Base-by-base conservation (phyloP, 192 early-diverging fungal species). In the Fimicolochytrium jonesii region DNA sequence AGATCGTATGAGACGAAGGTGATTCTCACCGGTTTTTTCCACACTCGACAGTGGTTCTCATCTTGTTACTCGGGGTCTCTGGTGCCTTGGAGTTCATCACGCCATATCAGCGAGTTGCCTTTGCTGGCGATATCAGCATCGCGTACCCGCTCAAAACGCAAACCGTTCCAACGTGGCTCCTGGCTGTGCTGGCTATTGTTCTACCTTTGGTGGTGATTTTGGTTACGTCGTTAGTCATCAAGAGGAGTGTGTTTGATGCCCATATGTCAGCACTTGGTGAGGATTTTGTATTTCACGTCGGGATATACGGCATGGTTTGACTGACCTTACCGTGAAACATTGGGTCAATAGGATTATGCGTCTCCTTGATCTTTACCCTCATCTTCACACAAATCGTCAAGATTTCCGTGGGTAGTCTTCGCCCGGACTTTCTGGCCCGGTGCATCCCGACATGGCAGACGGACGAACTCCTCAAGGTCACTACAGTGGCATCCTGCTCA, bases 381-480 rank as follows among this genome's bases (percentile, higher is more conserved):
- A 56, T 67, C 20, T 53, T 69, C 35, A 69, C 67, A 10, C 67
- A 69, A 49, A 58, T 69, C 26, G 53, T 69, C 34, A 69, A 69
- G 56, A 44, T 69, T n/a, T 17, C 53, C 17, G 36, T 36, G 7
- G 67, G 67, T 20, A 31, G 55, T 17, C 28, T 69, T 23, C 67
- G 67, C 13, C 67, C 67, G 1, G 60, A 69, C 47, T 69, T 69
- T 35, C 56, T 69, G 0, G 60, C n/a, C 18, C 51, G 67, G 17
- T 69, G 67, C 50, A 22, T 36, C 10, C 67, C 67, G 33, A 44
- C 53, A 9, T 48, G 34, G 1, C 48, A 26, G 11, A 17, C 22
- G 5, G 32, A 43, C 28, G 51, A 45, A 25, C 30, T n/a, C 18
- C 45, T 69, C 15, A 6, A 36, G 17, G 46, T 26, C 5, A n/a